Base-by-base conservation (phyloP, 305 asterid genomes). In the Solanum hybrid region DNA sequence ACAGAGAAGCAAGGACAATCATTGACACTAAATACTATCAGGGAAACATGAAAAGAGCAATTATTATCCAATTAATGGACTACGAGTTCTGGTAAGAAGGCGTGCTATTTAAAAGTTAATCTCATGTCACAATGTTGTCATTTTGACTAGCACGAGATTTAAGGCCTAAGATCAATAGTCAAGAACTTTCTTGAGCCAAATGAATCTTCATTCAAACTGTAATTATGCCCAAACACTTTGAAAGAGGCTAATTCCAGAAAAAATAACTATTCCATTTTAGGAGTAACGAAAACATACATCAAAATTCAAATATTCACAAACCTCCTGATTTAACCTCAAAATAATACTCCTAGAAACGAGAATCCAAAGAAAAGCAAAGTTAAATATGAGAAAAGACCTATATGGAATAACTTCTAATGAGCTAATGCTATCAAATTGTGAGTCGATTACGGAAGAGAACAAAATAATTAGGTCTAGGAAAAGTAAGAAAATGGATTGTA, bases 401-500 rank as follows among this genome's bases (percentile, higher is more conserved):
- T 75, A 87, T 9, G 34, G 61, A 14, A 0, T 13, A 87, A 15
- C 89, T 34, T 76, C 89, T 34, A 70, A 29, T 73, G 65, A 37
- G 20, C 15, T 72, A 87, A 72, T 37, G 83, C 7, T 31, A 17
- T 37, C n/a, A 1, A 33, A 4, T 9, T 75, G 20, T 26, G 27
- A 36, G 61, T 75, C 4, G 7, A 24, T 24, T 3, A 81, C 2
- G n/a, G 2, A 38, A 81, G 41, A 31, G 76, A 79, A 26, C 79
- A 14, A 89, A 39, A 79, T 79, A 29, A 61, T 1, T 32, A 76
- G 26, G 82, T 15, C 77, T 32, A 8, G 15, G 37, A 24, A 88
- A 29, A 12, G 45, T 22, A 11, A 88, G 73, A 77, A 27, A 79
- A n/a, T 4, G 57, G 29, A 20, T 9, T 4, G 45, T 94, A 96